phyloP scores from a whole-genome alignment of 257 asterid genomes.

The Solanum ossicruentum region DNA sequence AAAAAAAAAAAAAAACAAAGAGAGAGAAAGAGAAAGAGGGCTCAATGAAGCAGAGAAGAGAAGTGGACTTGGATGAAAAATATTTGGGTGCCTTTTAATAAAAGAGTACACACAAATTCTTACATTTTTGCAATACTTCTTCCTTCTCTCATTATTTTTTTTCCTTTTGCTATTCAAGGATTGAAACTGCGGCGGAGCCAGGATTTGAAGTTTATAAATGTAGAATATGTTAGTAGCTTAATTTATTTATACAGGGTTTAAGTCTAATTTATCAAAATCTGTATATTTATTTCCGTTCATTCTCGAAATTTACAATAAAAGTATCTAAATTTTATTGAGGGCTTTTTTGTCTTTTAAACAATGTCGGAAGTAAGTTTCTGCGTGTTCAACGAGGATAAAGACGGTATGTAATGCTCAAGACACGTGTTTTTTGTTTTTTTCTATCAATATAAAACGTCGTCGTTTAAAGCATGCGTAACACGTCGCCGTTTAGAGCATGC shows the following conservation, averaged over 20 bases:
- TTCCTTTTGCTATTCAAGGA: not conserved
- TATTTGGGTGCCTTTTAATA: not conserved
- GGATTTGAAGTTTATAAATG: not conserved
- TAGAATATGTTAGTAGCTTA: not conserved
- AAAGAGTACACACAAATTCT: not conserved
- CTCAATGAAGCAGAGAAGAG: not conserved
- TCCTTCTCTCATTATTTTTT: not conserved
- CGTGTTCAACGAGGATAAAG: not conserved
- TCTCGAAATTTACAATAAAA: not conserved
- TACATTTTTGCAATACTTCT: not conserved
- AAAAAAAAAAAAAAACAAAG: not conserved
- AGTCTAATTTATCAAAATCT: not conserved
- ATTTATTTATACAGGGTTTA: not conserved
- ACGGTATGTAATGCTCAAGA: not conserved
- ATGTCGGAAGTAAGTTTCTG: not conserved
- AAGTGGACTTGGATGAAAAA: not conserved
- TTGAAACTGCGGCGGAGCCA: not conserved
- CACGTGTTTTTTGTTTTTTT: not conserved
- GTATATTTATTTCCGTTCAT: not conserved
- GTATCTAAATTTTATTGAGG: not conserved
- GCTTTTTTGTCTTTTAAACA: not conserved
- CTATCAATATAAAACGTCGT: not conserved
- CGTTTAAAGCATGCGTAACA: too few species aligned
- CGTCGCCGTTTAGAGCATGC: too few species aligned
- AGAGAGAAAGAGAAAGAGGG: not conserved